Evolutionary conservation across 208 protist species (phyloP), one percentile per base, ranked within the genome.

Genomic region (Acanthamoeba pearcei): DNA sequence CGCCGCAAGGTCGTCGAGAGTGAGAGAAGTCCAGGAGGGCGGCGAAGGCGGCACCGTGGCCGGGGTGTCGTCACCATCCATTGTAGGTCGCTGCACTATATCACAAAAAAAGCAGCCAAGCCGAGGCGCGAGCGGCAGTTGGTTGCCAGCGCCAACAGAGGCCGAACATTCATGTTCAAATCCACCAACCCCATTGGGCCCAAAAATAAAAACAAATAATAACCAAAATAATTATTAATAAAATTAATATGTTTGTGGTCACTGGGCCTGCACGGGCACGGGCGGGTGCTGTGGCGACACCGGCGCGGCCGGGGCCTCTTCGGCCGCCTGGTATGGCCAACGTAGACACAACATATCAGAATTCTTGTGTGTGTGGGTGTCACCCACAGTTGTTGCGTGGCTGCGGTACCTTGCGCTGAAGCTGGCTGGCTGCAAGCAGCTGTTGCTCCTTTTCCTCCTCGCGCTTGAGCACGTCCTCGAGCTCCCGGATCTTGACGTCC

Each of bases 361-460:
- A 35, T 35, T 35, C 32, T 35, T 35, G 32, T 35, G 32, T 35
- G 32, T 1, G n/a, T n/a, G n/a, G 32, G 32, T 35, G 32, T 35
- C 19, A 27, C 19, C 60, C 10, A 27, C 15, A 66, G 60, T 60
- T 19, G 55, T 60, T 60, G 17, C 32, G 32, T 35, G 32, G 32
- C 32, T 35, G 32, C 32, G 32, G 32, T 55, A 70, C 68, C 68
- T 76, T 76, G n/a, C 57, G 5, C 29, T 86, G 35, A 24, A 22
- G 19, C 22, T 86, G 32, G 42, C 78, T 86, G 78, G 32, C 42
- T 5, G 38, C 72, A 29, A 42, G 2, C 51, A 62, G 49, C 27
- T 64, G 49, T 19, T 86, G 78, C 19, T 86, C 78, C 29, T 64
- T 86, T 27, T 86, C 78, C 46, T 62, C 78, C n/a, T 86, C 78